Base-by-base conservation (phyloP, 2,329 filamentous ascomycete genomes). In the Stagonosporopsis chrysanthemi region DNA sequence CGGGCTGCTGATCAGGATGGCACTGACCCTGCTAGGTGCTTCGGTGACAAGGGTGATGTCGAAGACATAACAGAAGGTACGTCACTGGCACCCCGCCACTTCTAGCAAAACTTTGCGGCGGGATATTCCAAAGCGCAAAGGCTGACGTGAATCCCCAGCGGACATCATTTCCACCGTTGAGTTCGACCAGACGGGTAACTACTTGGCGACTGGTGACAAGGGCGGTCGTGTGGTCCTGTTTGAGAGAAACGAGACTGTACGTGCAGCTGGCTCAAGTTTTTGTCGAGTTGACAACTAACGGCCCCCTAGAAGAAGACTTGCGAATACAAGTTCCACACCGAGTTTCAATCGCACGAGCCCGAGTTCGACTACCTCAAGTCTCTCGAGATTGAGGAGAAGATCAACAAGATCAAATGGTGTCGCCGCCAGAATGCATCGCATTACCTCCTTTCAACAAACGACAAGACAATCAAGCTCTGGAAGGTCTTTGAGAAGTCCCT, bases 351-450 rank as follows among this genome's bases (percentile, higher is more conserved):
- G 70, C 95, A 99, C 82, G 95, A 99, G 77, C 95, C 95, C 63
- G 95, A 99, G 80, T 99, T 99, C 79, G 95, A 99, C 79, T 99
- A 99, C 78, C 87, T 99, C 66, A 99, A 99, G 81, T 99, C 95
- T 31, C 86, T 99, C 69, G 95, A 99, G 80, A 99, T 99, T 75
- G 95, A 99, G 84, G 95, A 99, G 81, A 99, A 99, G 83, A 99
- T 99, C 85, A 99, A 99, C 86, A 99, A 99, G 84, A 99, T 99
- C 82, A 99, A 98, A 80, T 99, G 95, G 95, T 99, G 95, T 79
- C 89, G 90, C 75, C 89, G 95, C 80, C 94, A 98, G 80, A 99
- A 99, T 83, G 91, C 94, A 61, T 98, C 95, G 53, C 95, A 99
- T 81, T 99, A 97, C 79, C 87, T 99, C 49, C 87, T 99, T 55